Conservation (phyloP, 805 yeast genomes). For the Metschnikowia proteae region DNA sequence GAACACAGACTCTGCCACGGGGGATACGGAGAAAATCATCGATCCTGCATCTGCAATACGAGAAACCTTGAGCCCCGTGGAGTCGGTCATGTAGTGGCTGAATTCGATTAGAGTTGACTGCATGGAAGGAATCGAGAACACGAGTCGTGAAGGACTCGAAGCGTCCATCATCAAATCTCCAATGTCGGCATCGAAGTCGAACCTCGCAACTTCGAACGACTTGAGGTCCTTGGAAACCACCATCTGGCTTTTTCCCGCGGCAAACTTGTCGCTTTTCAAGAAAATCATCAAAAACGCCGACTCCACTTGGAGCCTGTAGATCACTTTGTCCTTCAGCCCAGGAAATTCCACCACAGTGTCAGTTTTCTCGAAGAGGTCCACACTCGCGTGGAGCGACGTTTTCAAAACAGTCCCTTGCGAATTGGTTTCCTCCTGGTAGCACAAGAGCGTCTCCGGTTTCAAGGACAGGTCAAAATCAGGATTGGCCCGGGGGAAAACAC, state of each 20-base stretch:
- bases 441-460: conserved; percentile 25
- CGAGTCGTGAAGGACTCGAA: conserved; percentile 33
- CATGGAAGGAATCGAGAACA: conserved; percentile 7
- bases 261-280: conserved; percentile 43
- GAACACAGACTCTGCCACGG: conserved; percentile 60
- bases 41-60: conserved; percentile 39
- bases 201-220: conserved; percentile 36
- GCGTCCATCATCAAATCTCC: conserved; percentile 40
- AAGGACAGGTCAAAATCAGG: conserved; percentile 21
- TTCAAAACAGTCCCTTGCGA: conserved; percentile 38
- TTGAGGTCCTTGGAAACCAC: conserved; percentile 47
- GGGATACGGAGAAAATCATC: conserved; percentile 40
- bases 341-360: conserved; percentile 1
- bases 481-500: conserved; percentile 32
- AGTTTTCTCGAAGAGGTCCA: conserved; percentile 41
- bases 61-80: conserved; percentile 51
- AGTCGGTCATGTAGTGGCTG: conserved; percentile 41
- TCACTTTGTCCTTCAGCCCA: not conserved
- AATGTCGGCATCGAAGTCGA: conserved; percentile 32
- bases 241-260: conserved; percentile 34
- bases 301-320: conserved; percentile 11
- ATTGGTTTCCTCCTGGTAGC: conserved; percentile 31
- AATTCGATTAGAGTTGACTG: not conserved
- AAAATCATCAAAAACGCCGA: conserved; percentile 40
- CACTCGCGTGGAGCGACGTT: conserved; percentile 36